Base-by-base conservation (phyloP, 257 asterid genomes). In the Scutellaria baicalensis region DNA sequence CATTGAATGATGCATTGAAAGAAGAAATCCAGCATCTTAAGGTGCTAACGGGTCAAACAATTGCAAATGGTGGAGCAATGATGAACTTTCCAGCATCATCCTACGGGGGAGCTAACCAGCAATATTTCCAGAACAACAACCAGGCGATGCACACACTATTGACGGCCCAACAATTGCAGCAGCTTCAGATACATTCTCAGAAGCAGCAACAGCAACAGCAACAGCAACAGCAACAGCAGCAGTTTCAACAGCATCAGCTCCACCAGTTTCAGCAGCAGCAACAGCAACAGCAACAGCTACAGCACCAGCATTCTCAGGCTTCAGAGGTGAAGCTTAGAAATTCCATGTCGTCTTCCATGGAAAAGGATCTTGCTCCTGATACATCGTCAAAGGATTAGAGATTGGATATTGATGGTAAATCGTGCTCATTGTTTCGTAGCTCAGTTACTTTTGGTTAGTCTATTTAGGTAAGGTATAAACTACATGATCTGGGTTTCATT, bases 11-110 rank as follows among this genome's bases (percentile, higher is more conserved):
- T 48, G 95, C 97, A 7, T 74, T 92, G 69, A 88, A 88, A 72
- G 96, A 90, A 60, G 97, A 93, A 71, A 83, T 90, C 75, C 96
- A 90, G 80, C 98, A 90, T 69, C 89, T 93, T 52, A 93, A 88
- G 83, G 84, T 85, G 55, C 55, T 88, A 68, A 93, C 97, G 0
- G 96, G 96, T 49, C 96, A 91, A 75, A 58, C 82, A 13, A 80
- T 83, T 8, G 75, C 84, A 0, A 90, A 93, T 5, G 89, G 93
- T 42, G 96, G 96, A 66, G 76, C 89, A 23, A 81, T 90, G 92
- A 82, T 86, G 88, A 92, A 84, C 64, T 84, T 69, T 38, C 84
- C 95, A 8, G 70, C 83, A 67, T 86, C 97, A 12, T 90, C 81
- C 40, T 27, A 27, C 4, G 33, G 33, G 4, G 91, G 88, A 64